A percentile compares a stretch with the other conserved stretches of the same genome.
These are phyloP conservation scores for Populus hybrid DNA, from an alignment of 441 rosid genomes.

Conservation along the genomic window DNA sequence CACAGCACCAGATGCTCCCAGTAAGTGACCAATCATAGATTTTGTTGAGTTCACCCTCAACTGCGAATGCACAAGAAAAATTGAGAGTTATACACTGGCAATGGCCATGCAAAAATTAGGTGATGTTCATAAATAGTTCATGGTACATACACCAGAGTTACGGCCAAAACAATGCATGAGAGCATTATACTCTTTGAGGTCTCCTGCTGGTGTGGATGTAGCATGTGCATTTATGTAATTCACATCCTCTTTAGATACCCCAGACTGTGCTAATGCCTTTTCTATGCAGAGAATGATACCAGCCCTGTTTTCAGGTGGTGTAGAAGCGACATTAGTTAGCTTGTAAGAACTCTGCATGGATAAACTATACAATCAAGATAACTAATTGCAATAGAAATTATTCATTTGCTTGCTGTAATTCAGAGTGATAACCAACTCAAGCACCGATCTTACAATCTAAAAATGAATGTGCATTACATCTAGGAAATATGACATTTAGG, in stretches of 20 bases:
- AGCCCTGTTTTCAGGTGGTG: constrained; percentile 35
- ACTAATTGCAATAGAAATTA: background rate
- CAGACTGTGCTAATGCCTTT: constrained; percentile 35
- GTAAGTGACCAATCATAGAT: constrained; percentile 93
- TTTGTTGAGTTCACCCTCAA: constrained; percentile 86
- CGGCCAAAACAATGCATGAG: constrained; percentile 78
- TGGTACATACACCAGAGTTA: constrained; percentile 56
- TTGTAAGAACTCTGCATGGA: background rate
- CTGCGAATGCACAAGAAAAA: constrained; percentile 37
- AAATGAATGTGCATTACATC: background rate
- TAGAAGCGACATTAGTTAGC: constrained; percentile 10
- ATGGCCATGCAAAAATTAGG: background rate
- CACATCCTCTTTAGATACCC: constrained; percentile 62
- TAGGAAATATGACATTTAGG: background rate
- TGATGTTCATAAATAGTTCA: constrained; percentile 6
- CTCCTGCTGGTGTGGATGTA: constrained; percentile 91
- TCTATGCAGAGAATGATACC: constrained; percentile 85
- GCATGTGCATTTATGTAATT: constrained; percentile 97
- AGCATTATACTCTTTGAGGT: constrained; percentile 78
- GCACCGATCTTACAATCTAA: background rate
- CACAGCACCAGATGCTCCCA: constrained; percentile 97
- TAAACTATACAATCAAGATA: background rate
- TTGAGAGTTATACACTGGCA: constrained; percentile 11
- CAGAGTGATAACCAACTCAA: background rate
- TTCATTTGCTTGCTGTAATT: background rate